Evolutionary conservation across 352 stramenopile species (phyloP), one percentile per base, ranked within the genome.

Genomic region (Pythium scleroteichum): DNA sequence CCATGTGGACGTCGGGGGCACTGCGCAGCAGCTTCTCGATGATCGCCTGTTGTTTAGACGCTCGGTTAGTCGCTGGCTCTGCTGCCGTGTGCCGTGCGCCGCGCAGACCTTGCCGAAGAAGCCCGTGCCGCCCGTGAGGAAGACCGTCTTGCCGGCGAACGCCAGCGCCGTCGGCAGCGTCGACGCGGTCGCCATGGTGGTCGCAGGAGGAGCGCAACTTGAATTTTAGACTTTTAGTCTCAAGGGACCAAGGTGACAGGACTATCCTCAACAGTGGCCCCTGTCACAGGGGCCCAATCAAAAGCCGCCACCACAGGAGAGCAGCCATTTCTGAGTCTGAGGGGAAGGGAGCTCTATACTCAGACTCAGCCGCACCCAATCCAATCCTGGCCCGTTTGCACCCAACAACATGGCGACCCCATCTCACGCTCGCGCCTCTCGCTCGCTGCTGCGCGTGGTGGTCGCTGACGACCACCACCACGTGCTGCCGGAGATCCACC

Each of bases 51-150:
- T 13, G 1, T 26, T 44, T 48, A 54, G n/a, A 55, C 22, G n/a
- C 27, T 16, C 12, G 49, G 19, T 35, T 51, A 49, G 38, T 39
- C 44, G 19, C 46, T 0, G 2, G 29, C 10, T n/a, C n/a, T 35
- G 29, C 5, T 35, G 4, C 9, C 42, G 9, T 42, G 58, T 14
- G 27, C 40, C 22, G 32, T 65, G 16, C 68, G 56, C 19, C 47
- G 10, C 63, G 12, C n/a, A 54, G 60, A 89, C 86, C 68, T 96
- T 96, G 59, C 79, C 87, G 35, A 94, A 71, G 66, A 96, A 96
- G 63, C 87, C 86, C 45, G 86, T 96, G 58, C 72, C 87, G 47
- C 87, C 87, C n/a, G 87, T 95, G 61, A 96, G 59, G 59, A 96
- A 92, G 53, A 96, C 62, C 27, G 72, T 75, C 44, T 90, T 87